Percentiles rank a stretch among this genome's conserved stretches.
phyloP scores from a whole-genome alignment of 495 filamentous ascomycete species.

The Xylaria castorea region DNA sequence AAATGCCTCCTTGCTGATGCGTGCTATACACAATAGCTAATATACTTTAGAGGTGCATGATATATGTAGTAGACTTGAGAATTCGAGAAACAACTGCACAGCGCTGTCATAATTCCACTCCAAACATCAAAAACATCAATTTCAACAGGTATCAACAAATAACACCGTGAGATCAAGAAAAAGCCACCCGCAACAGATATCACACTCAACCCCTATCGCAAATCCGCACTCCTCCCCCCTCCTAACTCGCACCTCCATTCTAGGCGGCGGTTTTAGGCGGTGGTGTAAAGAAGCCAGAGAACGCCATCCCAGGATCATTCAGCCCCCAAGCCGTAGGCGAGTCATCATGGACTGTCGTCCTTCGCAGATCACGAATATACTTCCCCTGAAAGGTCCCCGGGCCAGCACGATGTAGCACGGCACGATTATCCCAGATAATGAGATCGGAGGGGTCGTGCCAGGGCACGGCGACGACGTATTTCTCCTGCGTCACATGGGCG shows the following conservation, averaged over 20 bases:
- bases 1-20: not conserved
- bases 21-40: not conserved
- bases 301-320: constrained; percentile 35
- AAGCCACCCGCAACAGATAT: not conserved
- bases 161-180: not conserved
- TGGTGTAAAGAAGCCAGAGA: not conserved
- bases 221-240: not conserved
- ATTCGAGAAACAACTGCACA: not conserved
- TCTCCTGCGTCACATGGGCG: constrained; percentile 55
- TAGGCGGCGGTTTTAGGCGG: not conserved
- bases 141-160: not conserved
- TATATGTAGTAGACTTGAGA: not conserved
- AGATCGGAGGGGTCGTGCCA: constrained; percentile 60
- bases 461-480: constrained; percentile 54
- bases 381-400: constrained; percentile 59
- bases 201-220: not conserved
- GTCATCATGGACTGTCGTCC: constrained; percentile 61
- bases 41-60: not conserved
- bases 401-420: constrained; percentile 60
- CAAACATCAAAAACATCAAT: not conserved
- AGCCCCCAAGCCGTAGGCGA: constrained; percentile 53
- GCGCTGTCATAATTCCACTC: not conserved
- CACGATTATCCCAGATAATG: constrained; percentile 67
- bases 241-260: too few relatives aligned
- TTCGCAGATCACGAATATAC: constrained; percentile 58